Percentiles rank a stretch among this genome's conserved stretches.
Conservation (phyloP, 768 basidiomycete genomes). For the Phlegmacium glaucopus region DNA sequence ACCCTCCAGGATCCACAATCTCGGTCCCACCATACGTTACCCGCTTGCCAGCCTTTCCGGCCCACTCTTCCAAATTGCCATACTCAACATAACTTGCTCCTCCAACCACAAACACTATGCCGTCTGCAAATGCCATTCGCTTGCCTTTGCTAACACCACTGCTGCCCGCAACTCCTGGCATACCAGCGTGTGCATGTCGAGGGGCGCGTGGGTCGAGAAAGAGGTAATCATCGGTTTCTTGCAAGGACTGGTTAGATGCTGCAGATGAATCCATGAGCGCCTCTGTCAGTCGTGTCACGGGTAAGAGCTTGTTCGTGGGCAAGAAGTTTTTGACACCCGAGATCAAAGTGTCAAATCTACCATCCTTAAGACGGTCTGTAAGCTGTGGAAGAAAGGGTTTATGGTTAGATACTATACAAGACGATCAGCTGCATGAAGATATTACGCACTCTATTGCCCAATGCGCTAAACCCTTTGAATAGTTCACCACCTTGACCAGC, state of each 20-base stretch:
- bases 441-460: constrained; percentile 77
- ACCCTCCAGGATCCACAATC: constrained; percentile 85
- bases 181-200: constrained; percentile 46
- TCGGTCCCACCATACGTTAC: constrained; percentile 97
- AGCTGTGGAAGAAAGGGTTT: constrained; percentile 45
- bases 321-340: constrained; percentile 98
- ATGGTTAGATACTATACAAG: background rate
- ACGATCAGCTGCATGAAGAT: background rate
- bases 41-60: constrained; percentile 71
- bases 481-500: constrained; percentile 78
- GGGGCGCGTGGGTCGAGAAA: constrained; percentile 90
- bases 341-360: constrained; percentile 94
- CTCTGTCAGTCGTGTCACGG: constrained; percentile 89
- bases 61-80: constrained; percentile 95
- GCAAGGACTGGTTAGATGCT: constrained; percentile 90
- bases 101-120: constrained; percentile 92
- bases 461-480: constrained; percentile 89
- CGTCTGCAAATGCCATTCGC: constrained; percentile 81
- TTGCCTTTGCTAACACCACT: constrained; percentile 37
- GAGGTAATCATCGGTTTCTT: constrained; percentile 95
- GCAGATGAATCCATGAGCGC: constrained; percentile 97
- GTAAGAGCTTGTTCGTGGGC: constrained; percentile 89
- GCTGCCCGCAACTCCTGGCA: constrained; percentile 52
- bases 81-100: constrained; percentile 98
- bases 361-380: constrained; percentile 89